A percentile compares a stretch with the other conserved stretches of the same genome.
phyloP scores from a whole-genome alignment of 371 early-diverging fungal species.

The Mucor ambiguus region DNA sequence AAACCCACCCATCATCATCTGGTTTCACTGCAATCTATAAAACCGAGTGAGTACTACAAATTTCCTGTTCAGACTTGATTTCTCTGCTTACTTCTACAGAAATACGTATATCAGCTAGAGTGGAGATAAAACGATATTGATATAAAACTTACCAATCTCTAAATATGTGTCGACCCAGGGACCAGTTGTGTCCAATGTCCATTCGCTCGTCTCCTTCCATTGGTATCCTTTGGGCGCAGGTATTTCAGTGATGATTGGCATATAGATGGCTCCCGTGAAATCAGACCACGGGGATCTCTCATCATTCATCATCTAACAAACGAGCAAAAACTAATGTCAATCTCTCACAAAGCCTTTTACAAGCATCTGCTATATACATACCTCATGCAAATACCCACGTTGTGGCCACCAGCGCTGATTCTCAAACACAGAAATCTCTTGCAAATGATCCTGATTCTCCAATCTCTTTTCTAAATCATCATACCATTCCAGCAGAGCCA shows the following conservation, averaged over 20 bases:
- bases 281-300: slow-evolving; percentile 28
- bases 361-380: not conserved
- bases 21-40: slow-evolving; percentile 15
- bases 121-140: not conserved
- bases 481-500: slow-evolving; percentile 20
- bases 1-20: slow-evolving; percentile 38
- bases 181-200: slow-evolving; percentile 29
- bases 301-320: slow-evolving; percentile 16
- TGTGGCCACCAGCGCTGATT: slow-evolving; percentile 32
- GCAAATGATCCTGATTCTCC: slow-evolving; percentile 9
- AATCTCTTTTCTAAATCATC: slow-evolving; percentile 25
- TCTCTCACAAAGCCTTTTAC: not conserved
- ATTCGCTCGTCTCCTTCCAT: slow-evolving; percentile 26
- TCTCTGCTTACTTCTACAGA: slow-evolving; percentile 10
- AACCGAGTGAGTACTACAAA: not conserved
- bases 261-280: slow-evolving; percentile 15
- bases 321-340: not conserved
- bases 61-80: not conserved
- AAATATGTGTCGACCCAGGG: slow-evolving; percentile 32
- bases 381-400: slow-evolving; percentile 18
- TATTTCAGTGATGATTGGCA: slow-evolving; percentile 23
- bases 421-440: slow-evolving; percentile 31
- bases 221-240: slow-evolving; percentile 26
- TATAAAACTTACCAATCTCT: slow-evolving; percentile 15
- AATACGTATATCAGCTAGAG: not conserved